Evolutionary conservation across 2,329 filamentous ascomycete species (phyloP).

Genomic region (Phialophora tarda): DNA sequence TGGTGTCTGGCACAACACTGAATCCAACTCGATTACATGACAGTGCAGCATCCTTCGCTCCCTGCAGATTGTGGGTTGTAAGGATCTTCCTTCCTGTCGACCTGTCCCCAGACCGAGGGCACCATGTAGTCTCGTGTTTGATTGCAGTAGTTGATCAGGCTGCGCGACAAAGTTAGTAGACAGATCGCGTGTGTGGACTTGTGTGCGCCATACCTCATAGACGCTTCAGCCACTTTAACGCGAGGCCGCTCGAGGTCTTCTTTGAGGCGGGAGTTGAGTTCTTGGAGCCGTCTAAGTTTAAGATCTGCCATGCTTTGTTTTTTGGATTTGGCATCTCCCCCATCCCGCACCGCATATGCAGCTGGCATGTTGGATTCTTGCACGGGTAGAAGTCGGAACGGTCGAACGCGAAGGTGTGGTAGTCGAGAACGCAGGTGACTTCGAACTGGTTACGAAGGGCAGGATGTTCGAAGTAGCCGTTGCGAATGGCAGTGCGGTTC

Average conservation of each 20-base stretch:
- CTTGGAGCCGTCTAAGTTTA: constrained; percentile 92
- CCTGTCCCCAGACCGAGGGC: constrained; percentile 90
- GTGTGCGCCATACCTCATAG: constrained; percentile 70
- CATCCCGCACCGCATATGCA: constrained; percentile 69
- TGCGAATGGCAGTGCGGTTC: constrained; percentile 7
- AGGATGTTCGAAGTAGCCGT: constrained; percentile 10
- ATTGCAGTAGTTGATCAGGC: constrained; percentile 97
- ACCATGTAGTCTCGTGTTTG: constrained; percentile 99
- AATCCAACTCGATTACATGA: constrained; percentile 70
- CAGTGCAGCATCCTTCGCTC: constrained; percentile 81
- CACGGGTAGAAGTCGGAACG: constrained; percentile 25
- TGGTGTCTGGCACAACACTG: constrained; percentile 7
- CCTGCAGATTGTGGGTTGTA: constrained; percentile 89
- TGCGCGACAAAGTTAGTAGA: constrained; percentile 49
- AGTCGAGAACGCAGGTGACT: constrained; percentile 23
- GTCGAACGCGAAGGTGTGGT: constrained; percentile 30
- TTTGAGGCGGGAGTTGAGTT: constrained; percentile 93
- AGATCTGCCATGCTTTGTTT: constrained; percentile 99
- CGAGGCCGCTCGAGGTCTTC: constrained; percentile 95
- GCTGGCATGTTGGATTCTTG: constrained; percentile 58
- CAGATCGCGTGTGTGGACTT: not conserved
- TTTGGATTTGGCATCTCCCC: constrained; percentile 77
- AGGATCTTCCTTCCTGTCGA: constrained; percentile 96
- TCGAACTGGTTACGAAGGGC: constrained; percentile 9
- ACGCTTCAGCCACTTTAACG: constrained; percentile 93